A percentile compares a stretch with the other conserved stretches of the same genome.
Evolutionary conservation across 192 early-diverging fungal genomes (phyloP).

Genomic region (Lobosporangium transversale): DNA sequence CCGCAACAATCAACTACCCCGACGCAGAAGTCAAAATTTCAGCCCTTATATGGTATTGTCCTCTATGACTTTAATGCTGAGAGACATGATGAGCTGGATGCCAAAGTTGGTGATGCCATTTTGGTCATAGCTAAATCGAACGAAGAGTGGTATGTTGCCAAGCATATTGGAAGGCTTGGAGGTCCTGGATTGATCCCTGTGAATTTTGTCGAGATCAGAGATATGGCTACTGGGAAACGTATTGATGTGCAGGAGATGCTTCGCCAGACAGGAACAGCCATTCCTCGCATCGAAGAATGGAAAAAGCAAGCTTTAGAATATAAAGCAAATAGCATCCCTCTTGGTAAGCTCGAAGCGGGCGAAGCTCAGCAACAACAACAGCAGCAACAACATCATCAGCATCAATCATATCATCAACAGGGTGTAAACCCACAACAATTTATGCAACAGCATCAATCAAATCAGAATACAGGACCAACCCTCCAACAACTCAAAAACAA

Average conservation of each 20-base stretch:
- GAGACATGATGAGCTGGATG: slow-evolving; percentile 75
- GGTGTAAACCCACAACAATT: slow-evolving; percentile 38
- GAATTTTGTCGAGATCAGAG: slow-evolving; percentile 78
- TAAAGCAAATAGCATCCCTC: slow-evolving; percentile 59
- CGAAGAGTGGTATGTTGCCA: slow-evolving; percentile 83
- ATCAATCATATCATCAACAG: slow-evolving; percentile 19
- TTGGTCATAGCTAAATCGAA: slow-evolving; percentile 83
- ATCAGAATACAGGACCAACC: slow-evolving; percentile 28
- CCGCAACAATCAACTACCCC: neutral
- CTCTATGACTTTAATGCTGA: slow-evolving; percentile 81
- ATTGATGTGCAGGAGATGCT: slow-evolving; percentile 76
- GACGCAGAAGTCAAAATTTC: slow-evolving; percentile 55
- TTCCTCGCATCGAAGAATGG: slow-evolving; percentile 73
- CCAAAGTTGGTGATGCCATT: slow-evolving; percentile 75
- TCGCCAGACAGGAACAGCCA: slow-evolving; percentile 64
- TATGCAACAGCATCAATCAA: slow-evolving; percentile 28
- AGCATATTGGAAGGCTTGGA: slow-evolving; percentile 68
- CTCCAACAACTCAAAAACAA: slow-evolving; percentile 52
- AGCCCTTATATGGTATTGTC: slow-evolving; percentile 73
- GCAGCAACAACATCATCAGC: slow-evolving; percentile 36
- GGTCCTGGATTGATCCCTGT: slow-evolving; percentile 81
- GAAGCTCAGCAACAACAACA: slow-evolving; percentile 54
- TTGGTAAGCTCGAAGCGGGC: slow-evolving; percentile 57
- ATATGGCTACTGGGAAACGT: slow-evolving; percentile 70
- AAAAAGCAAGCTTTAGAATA: slow-evolving; percentile 71